A percentile compares a stretch with the other conserved stretches of the same genome.
Evolutionary conservation across 2,329 filamentous ascomycete genomes (phyloP).

Genomic region (Nothophoma quercina): DNA sequence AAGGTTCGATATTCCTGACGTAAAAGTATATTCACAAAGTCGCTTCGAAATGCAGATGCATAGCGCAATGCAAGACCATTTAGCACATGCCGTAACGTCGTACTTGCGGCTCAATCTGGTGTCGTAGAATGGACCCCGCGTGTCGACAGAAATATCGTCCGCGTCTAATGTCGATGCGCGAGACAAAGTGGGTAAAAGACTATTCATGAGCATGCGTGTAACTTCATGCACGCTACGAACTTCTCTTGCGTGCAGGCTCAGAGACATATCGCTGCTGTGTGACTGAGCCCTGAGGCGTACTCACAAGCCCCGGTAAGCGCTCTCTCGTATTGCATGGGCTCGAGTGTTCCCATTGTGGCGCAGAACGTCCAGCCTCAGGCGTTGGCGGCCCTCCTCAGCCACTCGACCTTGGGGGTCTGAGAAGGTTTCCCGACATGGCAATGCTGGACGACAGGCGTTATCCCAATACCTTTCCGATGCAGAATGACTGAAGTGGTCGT

Average conservation of each 20-base stretch:
- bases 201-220: constrained; percentile 6
- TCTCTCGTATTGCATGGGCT: neutral
- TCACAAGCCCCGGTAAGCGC: neutral
- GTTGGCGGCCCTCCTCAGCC: neutral
- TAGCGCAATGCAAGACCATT: too few relatives aligned
- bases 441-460: too few relatives aligned
- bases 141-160: neutral
- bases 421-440: too few relatives aligned
- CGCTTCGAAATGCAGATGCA: neutral
- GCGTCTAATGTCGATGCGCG: neutral
- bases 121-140: constrained; percentile 3
- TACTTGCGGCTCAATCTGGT: constrained; percentile 4
- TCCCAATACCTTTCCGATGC: too few relatives aligned
- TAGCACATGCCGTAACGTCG: too few relatives aligned
- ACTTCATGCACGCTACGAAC: constrained; percentile 12
- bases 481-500: too few relatives aligned
- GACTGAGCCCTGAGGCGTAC: neutral
- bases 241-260: constrained; percentile 1
- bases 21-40: neutral
- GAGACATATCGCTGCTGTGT: constrained; percentile 5
- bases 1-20: too few relatives aligned
- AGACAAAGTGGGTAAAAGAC: neutral
- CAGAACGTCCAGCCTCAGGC: neutral
- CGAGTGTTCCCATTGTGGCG: neutral
- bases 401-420: too few relatives aligned